Base-by-base conservation (phyloP, 306 rosid genomes). In the Pyrus bretschneideri region DNA sequence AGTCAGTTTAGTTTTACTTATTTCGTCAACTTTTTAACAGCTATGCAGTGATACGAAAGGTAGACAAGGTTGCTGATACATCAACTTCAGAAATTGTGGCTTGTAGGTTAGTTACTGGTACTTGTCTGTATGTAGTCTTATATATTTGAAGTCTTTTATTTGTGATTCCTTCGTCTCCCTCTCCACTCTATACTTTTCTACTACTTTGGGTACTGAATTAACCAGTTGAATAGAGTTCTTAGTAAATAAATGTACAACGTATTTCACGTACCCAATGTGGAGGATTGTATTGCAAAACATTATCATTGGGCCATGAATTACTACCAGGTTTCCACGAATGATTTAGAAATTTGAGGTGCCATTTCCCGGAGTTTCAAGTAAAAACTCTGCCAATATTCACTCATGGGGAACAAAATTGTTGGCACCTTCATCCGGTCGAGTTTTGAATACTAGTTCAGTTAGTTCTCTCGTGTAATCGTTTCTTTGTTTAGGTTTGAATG, bases 31-130 rank as follows among this genome's bases (percentile, higher is more conserved):
- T 79, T 66, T 88, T 31, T 58, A 12, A 77, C 97, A 94, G 98
- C 86, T 81, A 82, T 84, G 93, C 90, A 49, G 89, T 90, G 71
- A 78, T 94, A 81, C 85, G 91, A 72, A 92, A 89, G 78, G 91
- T 89, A 68, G 96, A 86, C 61, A 86, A 81, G 75, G 85, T 94
- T 80, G 74, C 86, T 4, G 86, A 86, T 78, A 12, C 94, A 67
- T 90, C 96, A 31, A 80, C 88, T 57, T 81, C 95, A 75, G 93
- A 88, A 80, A 80, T 82, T 70, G 83, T 87, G 74, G 85, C 89
- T 63, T 92, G 91, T 82, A 84, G 96, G 98, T 93, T 64, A 85
- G 97, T 83, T 76, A 70, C 70, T 54, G 30, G 55, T 35, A 19
- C 21, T 25, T 19, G 29, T 65, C 51, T 15, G 14, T 21, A 9